Evolutionary conservation across 306 rosid genomes (phyloP).

Genomic region (Prunus kanzakura): DNA sequence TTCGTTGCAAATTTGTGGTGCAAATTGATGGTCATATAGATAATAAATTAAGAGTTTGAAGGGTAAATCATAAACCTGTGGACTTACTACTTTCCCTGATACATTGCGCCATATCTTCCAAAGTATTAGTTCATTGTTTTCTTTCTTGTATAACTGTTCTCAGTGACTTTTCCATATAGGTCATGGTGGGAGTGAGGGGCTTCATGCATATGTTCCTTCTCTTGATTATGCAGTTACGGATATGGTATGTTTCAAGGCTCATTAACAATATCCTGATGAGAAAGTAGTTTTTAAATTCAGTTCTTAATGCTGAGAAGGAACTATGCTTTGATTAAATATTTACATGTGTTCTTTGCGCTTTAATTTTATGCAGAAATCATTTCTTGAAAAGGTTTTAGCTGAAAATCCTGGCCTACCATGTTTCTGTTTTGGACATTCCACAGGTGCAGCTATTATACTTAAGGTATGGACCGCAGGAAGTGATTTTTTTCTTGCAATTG

Average conservation of each 20-base stretch:
- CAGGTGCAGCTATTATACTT: conserved; percentile 84
- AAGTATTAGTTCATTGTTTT: background rate
- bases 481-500: conserved; percentile 7
- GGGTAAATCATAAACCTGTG: background rate
- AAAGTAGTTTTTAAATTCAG: background rate
- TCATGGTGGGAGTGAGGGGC: conserved; percentile 95
- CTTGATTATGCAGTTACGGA: conserved; percentile 85
- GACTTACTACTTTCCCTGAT: background rate
- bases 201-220: conserved; percentile 89
- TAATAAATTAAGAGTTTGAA: background rate
- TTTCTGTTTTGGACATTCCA: conserved; percentile 89
- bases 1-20: background rate
- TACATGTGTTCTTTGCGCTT: background rate
- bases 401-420: conserved; percentile 77
- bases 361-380: conserved; percentile 53
- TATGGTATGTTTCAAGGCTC: conserved; percentile 48
- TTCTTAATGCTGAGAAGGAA: background rate
- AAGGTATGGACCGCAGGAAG: conserved; percentile 48
- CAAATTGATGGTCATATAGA: too few relatives aligned
- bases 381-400: conserved; percentile 62
- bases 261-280: background rate
- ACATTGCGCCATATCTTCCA: background rate
- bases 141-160: conserved; percentile 2
- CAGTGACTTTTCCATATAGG: conserved; percentile 38
- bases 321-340: background rate